Conservation (phyloP, 2,329 filamentous ascomycete species). For the Orbilia oligospora region DNA sequence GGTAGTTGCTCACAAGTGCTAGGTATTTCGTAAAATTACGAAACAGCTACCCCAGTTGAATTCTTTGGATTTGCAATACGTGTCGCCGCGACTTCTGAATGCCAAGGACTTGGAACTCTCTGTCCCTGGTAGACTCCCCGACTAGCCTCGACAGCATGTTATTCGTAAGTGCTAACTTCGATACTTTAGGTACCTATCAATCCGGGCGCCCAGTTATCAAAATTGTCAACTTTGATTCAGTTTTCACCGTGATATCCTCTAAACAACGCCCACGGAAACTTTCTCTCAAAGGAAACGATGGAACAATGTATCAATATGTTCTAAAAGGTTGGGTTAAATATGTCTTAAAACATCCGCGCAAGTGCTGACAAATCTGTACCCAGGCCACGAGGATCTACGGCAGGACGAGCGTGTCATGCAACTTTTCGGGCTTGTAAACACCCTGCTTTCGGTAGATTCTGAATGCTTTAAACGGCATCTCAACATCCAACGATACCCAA, state of each 20-base stretch:
- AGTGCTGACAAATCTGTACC: neutral
- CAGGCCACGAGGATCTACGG: constrained; percentile 91
- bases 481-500: constrained; percentile 94
- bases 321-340: constrained; percentile 80
- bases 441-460: constrained; percentile 89
- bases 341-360: neutral
- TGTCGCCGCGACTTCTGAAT: constrained; percentile 91
- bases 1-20: neutral
- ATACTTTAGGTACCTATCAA: constrained; percentile 62
- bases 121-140: constrained; percentile 84
- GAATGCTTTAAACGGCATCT: constrained; percentile 98
- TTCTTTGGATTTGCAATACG: constrained; percentile 93
- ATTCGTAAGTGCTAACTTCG: constrained; percentile 17
- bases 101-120: constrained; percentile 90
- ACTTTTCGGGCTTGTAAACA: constrained; percentile 97
- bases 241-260: constrained; percentile 91
- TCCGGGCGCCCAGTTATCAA: constrained; percentile 80
- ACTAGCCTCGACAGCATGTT: neutral
- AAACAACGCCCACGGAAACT: constrained; percentile 96
- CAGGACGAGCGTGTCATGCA: constrained; percentile 99
- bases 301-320: constrained; percentile 85
- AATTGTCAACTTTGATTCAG: constrained; percentile 90
- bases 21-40: constrained; percentile 92
- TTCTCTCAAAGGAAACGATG: constrained; percentile 89
- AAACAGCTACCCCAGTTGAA: constrained; percentile 93